These are phyloP conservation scores for Lentinula novae-zelandiae DNA, from an alignment of 1,284 basidiomycete species.

Conservation along the genomic window DNA sequence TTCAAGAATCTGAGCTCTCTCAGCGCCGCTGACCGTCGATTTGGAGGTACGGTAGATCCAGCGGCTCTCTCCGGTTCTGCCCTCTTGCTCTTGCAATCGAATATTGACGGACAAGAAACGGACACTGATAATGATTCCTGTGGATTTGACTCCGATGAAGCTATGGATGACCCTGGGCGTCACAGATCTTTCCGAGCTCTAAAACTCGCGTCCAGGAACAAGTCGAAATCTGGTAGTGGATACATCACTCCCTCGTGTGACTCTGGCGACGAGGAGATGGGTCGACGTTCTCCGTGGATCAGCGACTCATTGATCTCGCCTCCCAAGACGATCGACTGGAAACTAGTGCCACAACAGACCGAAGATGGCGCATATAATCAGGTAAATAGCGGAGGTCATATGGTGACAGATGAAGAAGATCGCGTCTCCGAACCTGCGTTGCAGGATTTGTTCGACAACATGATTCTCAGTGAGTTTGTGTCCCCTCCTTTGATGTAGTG, in stretches of 20 bases:
- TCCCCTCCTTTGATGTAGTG: not conserved
- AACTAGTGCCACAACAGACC: not conserved
- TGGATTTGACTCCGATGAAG: conserved; percentile 6
- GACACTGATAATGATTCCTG: conserved; percentile 13
- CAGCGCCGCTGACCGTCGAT: not conserved
- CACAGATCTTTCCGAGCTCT: conserved; percentile 1
- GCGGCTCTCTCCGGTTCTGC: not conserved
- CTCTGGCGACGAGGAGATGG: conserved; percentile 10
- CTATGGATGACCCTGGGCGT: not conserved
- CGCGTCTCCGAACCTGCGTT: not conserved
- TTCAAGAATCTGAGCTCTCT: conserved; percentile 11
- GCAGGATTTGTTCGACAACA: conserved; percentile 12
- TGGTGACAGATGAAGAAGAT: conserved; percentile 2
- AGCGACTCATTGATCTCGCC: conserved; percentile 43
- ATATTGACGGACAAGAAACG: conserved; percentile 1
- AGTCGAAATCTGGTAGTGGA: conserved; percentile 6
- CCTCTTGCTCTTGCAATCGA: not conserved
- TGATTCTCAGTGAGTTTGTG: conserved; percentile 8
- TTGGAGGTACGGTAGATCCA: not conserved
- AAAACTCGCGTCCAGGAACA: conserved; percentile 3
- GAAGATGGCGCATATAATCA: conserved; percentile 17
- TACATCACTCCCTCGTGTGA: conserved; percentile 13
- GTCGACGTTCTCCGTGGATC: conserved; percentile 31
- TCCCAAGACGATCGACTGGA: conserved; percentile 24
- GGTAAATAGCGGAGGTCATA: not conserved